These are phyloP conservation scores for Ensete glaucum DNA, from an alignment of 176 grass and related monocot genomes.

Conservation along the genomic window DNA sequence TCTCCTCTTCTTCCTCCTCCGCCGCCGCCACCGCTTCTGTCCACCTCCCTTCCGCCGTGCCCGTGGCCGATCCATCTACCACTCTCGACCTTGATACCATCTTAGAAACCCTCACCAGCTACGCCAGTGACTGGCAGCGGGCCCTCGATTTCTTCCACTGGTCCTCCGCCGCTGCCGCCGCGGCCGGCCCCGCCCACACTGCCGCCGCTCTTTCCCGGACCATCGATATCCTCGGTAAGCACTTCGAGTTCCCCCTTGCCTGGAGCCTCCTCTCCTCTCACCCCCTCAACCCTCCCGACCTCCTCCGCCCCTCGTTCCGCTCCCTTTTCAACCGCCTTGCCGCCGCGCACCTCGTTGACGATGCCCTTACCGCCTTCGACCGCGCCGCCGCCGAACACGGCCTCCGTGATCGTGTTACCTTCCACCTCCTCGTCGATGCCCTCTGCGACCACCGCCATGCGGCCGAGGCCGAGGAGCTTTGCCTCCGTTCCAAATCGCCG, in stretches of 20 bases:
- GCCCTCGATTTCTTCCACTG: slow-evolving; percentile 88
- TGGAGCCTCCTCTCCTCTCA: slow-evolving; percentile 60
- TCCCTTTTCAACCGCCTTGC: slow-evolving; percentile 38
- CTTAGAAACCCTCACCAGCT: slow-evolving; percentile 59
- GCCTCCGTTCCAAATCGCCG: slow-evolving; percentile 33
- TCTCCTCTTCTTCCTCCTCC: slow-evolving; percentile 11
- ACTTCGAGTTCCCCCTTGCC: slow-evolving; percentile 68
- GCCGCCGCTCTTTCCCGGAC: slow-evolving; percentile 48
- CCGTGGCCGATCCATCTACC: background rate
- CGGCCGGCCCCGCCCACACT: slow-evolving; percentile 25
- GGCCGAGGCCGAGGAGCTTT: slow-evolving; percentile 64
- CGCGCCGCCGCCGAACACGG: slow-evolving; percentile 18
- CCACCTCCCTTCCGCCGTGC: slow-evolving; percentile 9
- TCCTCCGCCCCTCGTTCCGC: slow-evolving; percentile 30
- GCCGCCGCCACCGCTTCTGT: slow-evolving; percentile 12
- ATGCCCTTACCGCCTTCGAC: slow-evolving; percentile 11
- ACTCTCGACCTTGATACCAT: slow-evolving; percentile 38
- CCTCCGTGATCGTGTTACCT: slow-evolving; percentile 45
- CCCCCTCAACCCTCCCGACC: slow-evolving; percentile 19
- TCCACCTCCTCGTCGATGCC: slow-evolving; percentile 69
- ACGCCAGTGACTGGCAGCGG: slow-evolving; percentile 70
- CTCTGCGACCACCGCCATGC: slow-evolving; percentile 74
- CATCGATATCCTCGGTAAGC: slow-evolving; percentile 81
- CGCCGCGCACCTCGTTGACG: slow-evolving; percentile 27
- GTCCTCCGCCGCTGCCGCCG: slow-evolving; percentile 28